Conservation (phyloP, 2,329 filamentous ascomycete species). For the Pseudogymnoascus sp. region DNA sequence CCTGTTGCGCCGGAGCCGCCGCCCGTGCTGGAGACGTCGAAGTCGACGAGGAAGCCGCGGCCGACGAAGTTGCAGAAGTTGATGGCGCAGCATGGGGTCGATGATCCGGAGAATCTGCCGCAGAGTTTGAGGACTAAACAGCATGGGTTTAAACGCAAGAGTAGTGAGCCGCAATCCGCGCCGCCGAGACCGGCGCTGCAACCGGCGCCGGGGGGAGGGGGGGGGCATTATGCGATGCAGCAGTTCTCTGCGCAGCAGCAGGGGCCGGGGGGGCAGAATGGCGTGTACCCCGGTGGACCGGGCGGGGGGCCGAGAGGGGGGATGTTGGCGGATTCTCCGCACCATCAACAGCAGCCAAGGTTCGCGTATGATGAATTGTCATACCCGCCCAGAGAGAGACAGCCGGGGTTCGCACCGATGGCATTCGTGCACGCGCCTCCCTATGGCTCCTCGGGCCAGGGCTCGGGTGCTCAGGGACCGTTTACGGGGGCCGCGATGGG, state of each 20-base stretch:
- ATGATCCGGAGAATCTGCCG: conserved; percentile 83
- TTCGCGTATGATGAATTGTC: too few relatives aligned
- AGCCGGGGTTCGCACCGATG: conserved; percentile 16
- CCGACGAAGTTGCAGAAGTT: conserved; percentile 97
- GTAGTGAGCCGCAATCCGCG: conserved; percentile 23
- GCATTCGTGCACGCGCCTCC: background rate
- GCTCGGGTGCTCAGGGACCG: background rate
- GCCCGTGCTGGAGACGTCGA: conserved; percentile 74
- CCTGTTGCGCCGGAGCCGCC: conserved; percentile 81
- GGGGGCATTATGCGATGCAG: conserved; percentile 17
- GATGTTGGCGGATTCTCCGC: too few relatives aligned
- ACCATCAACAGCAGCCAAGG: too few relatives aligned
- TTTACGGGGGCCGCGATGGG: background rate
- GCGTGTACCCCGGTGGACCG: too few relatives aligned
- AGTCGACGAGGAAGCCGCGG: conserved; percentile 88
- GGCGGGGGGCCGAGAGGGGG: too few relatives aligned
- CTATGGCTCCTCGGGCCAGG: background rate
- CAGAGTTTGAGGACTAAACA: conserved; percentile 43
- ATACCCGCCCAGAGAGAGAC: background rate
- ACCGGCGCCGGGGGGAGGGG: conserved; percentile 23
- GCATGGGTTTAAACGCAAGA: conserved; percentile 27
- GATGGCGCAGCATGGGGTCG: conserved; percentile 77
- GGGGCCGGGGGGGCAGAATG: too few relatives aligned
- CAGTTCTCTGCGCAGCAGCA: conserved; percentile 15
- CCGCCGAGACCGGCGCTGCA: conserved; percentile 18